Conservation (phyloP, 1,284 basidiomycete genomes). For the Puccinia horiana region DNA sequence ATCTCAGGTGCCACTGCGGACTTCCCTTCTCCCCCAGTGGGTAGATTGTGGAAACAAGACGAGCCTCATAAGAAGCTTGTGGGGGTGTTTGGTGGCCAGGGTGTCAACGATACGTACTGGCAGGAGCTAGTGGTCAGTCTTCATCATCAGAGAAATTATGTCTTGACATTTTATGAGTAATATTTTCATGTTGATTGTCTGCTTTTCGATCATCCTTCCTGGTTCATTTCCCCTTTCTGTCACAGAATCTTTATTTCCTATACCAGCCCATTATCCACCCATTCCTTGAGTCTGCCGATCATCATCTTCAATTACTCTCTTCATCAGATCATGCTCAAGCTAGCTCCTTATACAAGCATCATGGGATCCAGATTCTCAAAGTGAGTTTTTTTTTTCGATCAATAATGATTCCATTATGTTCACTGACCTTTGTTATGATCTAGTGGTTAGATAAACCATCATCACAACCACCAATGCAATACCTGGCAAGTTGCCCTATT, state of each 20-base stretch:
- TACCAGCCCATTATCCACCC: constrained; percentile 66
- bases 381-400: constrained; percentile 58
- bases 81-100: constrained; percentile 97
- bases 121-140: constrained; percentile 24
- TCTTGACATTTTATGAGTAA: background rate
- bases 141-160: background rate
- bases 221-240: constrained; percentile 65
- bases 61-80: constrained; percentile 69
- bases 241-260: constrained; percentile 66
- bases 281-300: constrained; percentile 76
- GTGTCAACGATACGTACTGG: constrained; percentile 76
- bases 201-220: constrained; percentile 63
- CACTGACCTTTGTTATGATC: constrained; percentile 69
- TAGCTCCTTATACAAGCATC: constrained; percentile 72
- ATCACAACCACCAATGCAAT: constrained; percentile 76
- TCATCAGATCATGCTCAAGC: constrained; percentile 61
- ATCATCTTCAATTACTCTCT: constrained; percentile 63
- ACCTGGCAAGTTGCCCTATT: constrained; percentile 90
- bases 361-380: constrained; percentile 67
- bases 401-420: constrained; percentile 58
- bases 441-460: constrained; percentile 75
- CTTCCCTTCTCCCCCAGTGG: constrained; percentile 69
- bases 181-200: background rate
- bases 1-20: constrained; percentile 68
- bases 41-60: constrained; percentile 69